phyloP scores from a whole-genome alignment of 768 basidiomycete genomes.

The Filobasidium wieringae region DNA sequence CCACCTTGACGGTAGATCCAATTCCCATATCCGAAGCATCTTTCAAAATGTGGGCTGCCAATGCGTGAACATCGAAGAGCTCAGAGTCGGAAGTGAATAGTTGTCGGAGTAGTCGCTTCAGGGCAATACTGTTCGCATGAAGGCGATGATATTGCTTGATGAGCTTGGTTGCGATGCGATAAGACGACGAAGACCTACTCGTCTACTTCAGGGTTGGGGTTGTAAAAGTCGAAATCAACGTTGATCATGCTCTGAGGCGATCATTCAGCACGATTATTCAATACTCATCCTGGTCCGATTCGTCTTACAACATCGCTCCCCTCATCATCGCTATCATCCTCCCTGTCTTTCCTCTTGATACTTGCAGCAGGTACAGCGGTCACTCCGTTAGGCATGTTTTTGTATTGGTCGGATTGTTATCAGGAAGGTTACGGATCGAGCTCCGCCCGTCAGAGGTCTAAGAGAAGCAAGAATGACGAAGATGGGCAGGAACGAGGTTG shows the following conservation, averaged over 20 bases:
- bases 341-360: conserved; percentile 28
- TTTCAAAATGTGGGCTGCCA: conserved; percentile 65
- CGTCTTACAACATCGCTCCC: conserved; percentile 36
- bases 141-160: background rate
- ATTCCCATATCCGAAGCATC: conserved; percentile 50
- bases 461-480: background rate
- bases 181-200: conserved; percentile 38
- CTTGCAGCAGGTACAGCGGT: conserved; percentile 15
- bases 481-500: background rate
- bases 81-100: conserved; percentile 69
- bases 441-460: background rate
- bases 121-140: conserved; percentile 42
- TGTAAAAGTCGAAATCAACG: conserved; percentile 89
- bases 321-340: conserved; percentile 28
- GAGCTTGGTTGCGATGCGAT: background rate
- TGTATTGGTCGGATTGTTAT: background rate
- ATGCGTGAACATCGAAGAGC: conserved; percentile 54
- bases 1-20: conserved; percentile 85
- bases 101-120: conserved; percentile 44
- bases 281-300: background rate
- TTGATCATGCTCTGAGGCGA: conserved; percentile 54
- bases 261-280: background rate
- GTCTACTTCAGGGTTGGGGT: conserved; percentile 76
- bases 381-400: background rate
- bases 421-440: background rate